A percentile compares a stretch with the other conserved stretches of the same genome.
Conservation (phyloP, 805 yeast species). For the Lipomyces spencermartinsiae region DNA sequence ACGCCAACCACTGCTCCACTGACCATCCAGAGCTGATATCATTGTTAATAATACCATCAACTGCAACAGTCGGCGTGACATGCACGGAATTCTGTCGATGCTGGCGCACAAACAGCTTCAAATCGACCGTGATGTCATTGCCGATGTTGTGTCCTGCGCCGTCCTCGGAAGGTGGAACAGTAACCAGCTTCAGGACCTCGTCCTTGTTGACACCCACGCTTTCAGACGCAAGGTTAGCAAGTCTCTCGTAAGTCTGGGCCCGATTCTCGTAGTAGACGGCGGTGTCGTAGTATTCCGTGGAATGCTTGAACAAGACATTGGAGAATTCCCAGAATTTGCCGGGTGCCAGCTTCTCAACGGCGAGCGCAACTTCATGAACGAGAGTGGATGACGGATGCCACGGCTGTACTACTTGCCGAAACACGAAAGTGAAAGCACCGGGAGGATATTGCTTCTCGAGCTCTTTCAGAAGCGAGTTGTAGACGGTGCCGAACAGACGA, state of each 20-base stretch:
- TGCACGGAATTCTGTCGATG: slow-evolving; percentile 81
- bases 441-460: slow-evolving; percentile 53
- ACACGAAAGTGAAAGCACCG: slow-evolving; percentile 62
- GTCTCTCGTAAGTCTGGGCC: slow-evolving; percentile 58
- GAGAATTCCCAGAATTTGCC: slow-evolving; percentile 63
- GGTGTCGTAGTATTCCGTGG: slow-evolving; percentile 65
- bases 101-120: slow-evolving; percentile 75
- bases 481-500: slow-evolving; percentile 65
- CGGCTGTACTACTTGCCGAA: slow-evolving; percentile 82
- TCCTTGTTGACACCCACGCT: slow-evolving; percentile 50
- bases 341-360: slow-evolving; percentile 63
- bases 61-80: slow-evolving; percentile 79
- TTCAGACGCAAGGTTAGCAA: slow-evolving; percentile 57
- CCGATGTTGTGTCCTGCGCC: slow-evolving; percentile 59
- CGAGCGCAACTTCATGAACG: slow-evolving; percentile 74
- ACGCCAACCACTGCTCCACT: slow-evolving; percentile 51
- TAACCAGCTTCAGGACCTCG: slow-evolving; percentile 47
- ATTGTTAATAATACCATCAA: slow-evolving; percentile 69
- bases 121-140: slow-evolving; percentile 62
- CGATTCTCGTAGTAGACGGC: slow-evolving; percentile 61
- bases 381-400: slow-evolving; percentile 83
- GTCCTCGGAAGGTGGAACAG: slow-evolving; percentile 46
- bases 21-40: slow-evolving; percentile 68
- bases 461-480: slow-evolving; percentile 59
- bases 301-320: slow-evolving; percentile 60